phyloP scores from a whole-genome alignment of 2,329 filamentous ascomycete genomes.

The Aureobasidium leucospermi region DNA sequence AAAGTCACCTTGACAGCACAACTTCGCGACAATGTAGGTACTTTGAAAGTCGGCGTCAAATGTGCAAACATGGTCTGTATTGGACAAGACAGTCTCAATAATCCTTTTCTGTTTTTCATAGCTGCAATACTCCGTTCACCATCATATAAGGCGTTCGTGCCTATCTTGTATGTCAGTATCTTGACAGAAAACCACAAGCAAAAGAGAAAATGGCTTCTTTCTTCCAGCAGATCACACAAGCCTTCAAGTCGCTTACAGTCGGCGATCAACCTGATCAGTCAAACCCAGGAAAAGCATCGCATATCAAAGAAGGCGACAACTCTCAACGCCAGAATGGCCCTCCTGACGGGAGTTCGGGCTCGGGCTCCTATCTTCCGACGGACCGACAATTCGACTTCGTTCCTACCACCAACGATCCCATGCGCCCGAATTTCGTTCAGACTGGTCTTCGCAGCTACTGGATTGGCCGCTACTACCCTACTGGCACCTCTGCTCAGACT shows the following conservation, averaged over 20 bases:
- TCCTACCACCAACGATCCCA: neutral
- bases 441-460: too few species aligned
- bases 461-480: neutral
- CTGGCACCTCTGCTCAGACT: neutral
- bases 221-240: neutral
- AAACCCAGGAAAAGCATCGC: too few species aligned
- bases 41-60: too few species aligned
- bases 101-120: too few species aligned
- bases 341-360: too few species aligned
- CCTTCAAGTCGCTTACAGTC: neutral
- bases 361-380: neutral
- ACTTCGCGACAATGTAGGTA: too few species aligned
- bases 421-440: neutral
- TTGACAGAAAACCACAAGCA: neutral
- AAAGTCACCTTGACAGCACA: too few species aligned
- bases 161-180: neutral
- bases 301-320: too few species aligned
- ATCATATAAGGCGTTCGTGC: neutral
- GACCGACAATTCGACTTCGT: neutral
- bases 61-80: too few species aligned
- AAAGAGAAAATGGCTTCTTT: neutral
- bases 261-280: neutral
- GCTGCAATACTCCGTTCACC: too few species aligned
- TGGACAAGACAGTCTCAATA: too few species aligned
- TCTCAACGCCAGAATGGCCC: too few species aligned